phyloP scores from a whole-genome alignment of 1,284 basidiomycete genomes.

The Inonotus hispidus region DNA sequence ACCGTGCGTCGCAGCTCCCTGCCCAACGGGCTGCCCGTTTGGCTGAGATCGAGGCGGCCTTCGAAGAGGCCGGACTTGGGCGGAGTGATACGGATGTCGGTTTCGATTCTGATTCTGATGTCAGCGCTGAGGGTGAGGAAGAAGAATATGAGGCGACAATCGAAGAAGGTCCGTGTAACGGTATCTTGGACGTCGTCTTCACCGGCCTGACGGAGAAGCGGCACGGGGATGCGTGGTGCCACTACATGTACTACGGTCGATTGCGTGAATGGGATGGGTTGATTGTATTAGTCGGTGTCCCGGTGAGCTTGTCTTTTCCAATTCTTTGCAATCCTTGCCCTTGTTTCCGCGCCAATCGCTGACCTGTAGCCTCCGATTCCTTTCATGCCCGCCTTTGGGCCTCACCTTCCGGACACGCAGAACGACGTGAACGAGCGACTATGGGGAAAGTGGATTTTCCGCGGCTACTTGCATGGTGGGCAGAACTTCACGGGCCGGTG shows the following conservation, averaged over 20 bases:
- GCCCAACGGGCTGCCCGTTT: conserved; percentile 11
- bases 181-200: conserved; percentile 52
- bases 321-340: not conserved
- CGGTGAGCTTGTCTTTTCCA: conserved; percentile 27
- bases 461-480: conserved; percentile 61
- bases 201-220: conserved; percentile 53
- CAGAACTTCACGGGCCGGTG: conserved; percentile 66
- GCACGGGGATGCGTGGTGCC: conserved; percentile 56
- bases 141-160: conserved; percentile 22
- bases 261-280: conserved; percentile 65
- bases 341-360: not conserved
- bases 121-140: conserved; percentile 5
- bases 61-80: conserved; percentile 19
- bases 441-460: conserved; percentile 49
- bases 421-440: conserved; percentile 20
- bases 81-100: conserved; percentile 26
- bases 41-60: conserved; percentile 17
- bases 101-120: conserved; percentile 3
- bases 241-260: conserved; percentile 57
- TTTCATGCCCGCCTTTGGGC: not conserved
- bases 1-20: conserved; percentile 22
- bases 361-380: not conserved
- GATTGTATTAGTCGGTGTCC: conserved; percentile 52
- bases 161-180: conserved; percentile 35
- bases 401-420: not conserved